Evolutionary conservation across 495 filamentous ascomycete genomes (phyloP).

Genomic region (Penicillium crystallinum): DNA sequence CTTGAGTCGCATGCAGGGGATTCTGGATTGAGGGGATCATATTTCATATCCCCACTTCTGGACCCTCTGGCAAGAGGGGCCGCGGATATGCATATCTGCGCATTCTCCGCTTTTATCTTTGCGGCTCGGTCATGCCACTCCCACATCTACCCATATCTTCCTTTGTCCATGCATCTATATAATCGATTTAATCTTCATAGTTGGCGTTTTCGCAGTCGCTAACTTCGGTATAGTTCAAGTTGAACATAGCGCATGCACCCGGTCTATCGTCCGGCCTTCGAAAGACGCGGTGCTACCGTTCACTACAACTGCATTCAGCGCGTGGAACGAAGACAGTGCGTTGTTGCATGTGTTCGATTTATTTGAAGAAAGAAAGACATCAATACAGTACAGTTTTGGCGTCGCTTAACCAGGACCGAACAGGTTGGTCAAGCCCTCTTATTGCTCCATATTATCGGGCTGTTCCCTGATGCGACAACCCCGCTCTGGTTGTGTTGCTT

Average conservation of each 20-base stretch:
- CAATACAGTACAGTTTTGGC: conserved; percentile 5
- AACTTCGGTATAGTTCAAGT: conserved; percentile 4
- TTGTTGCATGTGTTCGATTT: conserved; percentile 10
- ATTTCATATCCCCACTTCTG: background rate
- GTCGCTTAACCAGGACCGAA: background rate
- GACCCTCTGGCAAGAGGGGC: conserved; percentile 1
- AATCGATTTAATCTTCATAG: background rate
- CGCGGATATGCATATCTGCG: background rate
- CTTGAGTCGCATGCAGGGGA: too few species aligned
- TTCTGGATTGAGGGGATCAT: background rate
- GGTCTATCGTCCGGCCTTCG: conserved; percentile 9
- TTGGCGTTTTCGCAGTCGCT: background rate
- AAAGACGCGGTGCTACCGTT: conserved; percentile 11
- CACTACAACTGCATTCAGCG: conserved; percentile 6
- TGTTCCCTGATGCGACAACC: background rate
- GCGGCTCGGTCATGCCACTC: conserved; percentile 23
- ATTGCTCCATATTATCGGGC: background rate
- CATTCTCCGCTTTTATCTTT: conserved; percentile 13
- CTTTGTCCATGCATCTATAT: background rate
- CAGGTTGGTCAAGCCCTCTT: conserved; percentile 11
- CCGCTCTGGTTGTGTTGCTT: conserved; percentile 9
- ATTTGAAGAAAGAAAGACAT: background rate
- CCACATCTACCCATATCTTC: conserved; percentile 6
- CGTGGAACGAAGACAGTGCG: conserved; percentile 21
- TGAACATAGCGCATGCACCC: conserved; percentile 16